Conservation (phyloP, 192 early-diverging fungal genomes). For the Dispira simplex region DNA sequence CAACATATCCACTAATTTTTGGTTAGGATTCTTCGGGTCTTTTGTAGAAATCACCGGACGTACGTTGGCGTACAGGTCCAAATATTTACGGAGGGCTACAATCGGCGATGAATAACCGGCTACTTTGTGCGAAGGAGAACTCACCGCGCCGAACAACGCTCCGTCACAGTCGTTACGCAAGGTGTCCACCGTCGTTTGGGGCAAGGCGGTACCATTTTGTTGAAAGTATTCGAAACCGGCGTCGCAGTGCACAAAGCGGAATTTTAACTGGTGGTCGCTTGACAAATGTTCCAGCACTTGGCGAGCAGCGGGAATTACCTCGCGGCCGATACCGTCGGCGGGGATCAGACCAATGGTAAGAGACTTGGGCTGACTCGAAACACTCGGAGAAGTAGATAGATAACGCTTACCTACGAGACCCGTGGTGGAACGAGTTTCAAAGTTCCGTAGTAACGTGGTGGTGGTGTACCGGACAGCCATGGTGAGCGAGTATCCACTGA, state of each 20-base stretch:
- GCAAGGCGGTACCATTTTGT: conserved; percentile 83
- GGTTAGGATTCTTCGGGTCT: conserved; percentile 19
- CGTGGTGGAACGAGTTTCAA: no score
- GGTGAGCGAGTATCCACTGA: no score
- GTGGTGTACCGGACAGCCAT: no score
- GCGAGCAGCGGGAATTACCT: conserved; percentile 92
- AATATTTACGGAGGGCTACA: conserved; percentile 84
- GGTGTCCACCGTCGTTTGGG: conserved; percentile 64
- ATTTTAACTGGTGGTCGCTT: conserved; percentile 32
- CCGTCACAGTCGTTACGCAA: conserved; percentile 78
- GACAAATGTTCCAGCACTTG: conserved; percentile 69
- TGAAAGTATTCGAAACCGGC: conserved; percentile 95
- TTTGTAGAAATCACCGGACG: conserved; percentile 63
- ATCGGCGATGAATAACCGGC: conserved; percentile 97
- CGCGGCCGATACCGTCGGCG: conserved; percentile 91
- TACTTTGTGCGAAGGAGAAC: conserved; percentile 96
- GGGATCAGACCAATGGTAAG: conserved; percentile 87
- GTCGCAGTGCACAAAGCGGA: conserved; percentile 72
- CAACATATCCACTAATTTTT: conserved; percentile 82
- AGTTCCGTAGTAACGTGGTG: no score
- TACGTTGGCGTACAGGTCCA: conserved; percentile 96
- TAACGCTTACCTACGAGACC: no score
- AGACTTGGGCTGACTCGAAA: conserved; percentile 18
- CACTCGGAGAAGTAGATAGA: no score
- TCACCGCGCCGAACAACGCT: conserved; percentile 93